Base-by-base conservation (phyloP, 108 stramenopile species). In the Fragilariopsis cylindrus region DNA sequence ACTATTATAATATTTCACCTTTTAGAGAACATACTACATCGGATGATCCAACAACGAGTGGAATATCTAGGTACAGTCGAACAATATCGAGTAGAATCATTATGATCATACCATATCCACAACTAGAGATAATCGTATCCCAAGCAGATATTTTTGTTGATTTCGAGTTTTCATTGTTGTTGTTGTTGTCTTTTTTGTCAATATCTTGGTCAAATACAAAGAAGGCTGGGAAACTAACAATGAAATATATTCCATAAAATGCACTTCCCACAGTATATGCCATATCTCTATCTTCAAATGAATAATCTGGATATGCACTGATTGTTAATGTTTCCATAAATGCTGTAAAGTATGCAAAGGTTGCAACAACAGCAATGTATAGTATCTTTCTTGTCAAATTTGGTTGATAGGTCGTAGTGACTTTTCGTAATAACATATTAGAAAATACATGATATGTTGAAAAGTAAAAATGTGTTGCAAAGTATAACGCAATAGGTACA, bases 261-360 rank as follows among this genome's bases (percentile, higher is more conserved):
- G 96, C 97, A 16, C 82, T 84, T 7, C 84, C 84, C 16, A 85
- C 73, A 5, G 84, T 64, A 49, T 82, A 79, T 7, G 81, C 81
- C 70, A 77, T 79, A 47, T 76, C 42, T 8, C 78, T 79, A 79
- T 98, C 95, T 72, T 96, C 94, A 80, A 99, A 98, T 21, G 82
- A 70, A 78, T 98, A 99, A 71, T 99, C 96, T 1, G 99, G 98
- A 81, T 97, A 99, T 39, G 87, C 85, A 7, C 87, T 85, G 72
- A 99, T 99, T 3, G 97, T 96, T 74, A 98, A 76, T 7, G 98
- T 97, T 68, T 99, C 99, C 91, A 96, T 97, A 80, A 99, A 99
- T 4, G 98, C 98, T 11, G 97, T 97, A 63, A 97, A 90, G 87
- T 96, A 97, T 55, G 84, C 68, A 69, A 92, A 85, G 19, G 67